Percentiles rank a stretch among this genome's conserved stretches.
Evolutionary conservation across 1,284 basidiomycete genomes (phyloP).

Genomic region (Ustilago hordei): DNA sequence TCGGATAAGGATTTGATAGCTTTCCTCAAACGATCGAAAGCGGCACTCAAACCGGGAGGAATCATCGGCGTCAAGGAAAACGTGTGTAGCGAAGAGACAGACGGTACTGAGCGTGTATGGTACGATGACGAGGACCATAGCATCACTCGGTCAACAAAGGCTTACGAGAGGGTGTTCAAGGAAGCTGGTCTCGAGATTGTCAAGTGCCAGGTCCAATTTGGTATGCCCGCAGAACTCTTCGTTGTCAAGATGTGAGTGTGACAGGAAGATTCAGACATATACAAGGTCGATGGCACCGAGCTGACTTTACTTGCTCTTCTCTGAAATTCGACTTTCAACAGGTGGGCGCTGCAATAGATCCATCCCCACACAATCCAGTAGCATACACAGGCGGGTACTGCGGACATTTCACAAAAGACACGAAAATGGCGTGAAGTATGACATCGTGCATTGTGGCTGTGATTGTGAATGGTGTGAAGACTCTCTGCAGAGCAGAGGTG

Average conservation of each 20-base stretch:
- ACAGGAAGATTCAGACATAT: not conserved
- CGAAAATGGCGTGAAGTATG: not conserved
- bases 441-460: not conserved
- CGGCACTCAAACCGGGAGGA: slow-evolving; percentile 55
- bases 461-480: not conserved
- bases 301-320: not conserved
- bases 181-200: slow-evolving; percentile 64
- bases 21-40: slow-evolving; percentile 60
- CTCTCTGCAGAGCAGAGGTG: not conserved
- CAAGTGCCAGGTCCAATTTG: slow-evolving; percentile 61
- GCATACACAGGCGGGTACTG: not conserved
- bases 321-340: not conserved
- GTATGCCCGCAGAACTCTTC: slow-evolving; percentile 67
- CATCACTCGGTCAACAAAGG: slow-evolving; percentile 64
- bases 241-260: slow-evolving; percentile 64
- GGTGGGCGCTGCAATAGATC: slow-evolving; percentile 38
- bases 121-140: slow-evolving; percentile 68
- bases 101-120: slow-evolving; percentile 64
- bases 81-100: slow-evolving; percentile 62
- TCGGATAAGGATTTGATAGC: slow-evolving; percentile 64
- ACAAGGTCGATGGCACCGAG: not conserved
- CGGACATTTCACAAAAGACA: not conserved
- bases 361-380: not conserved
- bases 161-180: slow-evolving; percentile 65
- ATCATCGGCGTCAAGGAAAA: slow-evolving; percentile 69